These are phyloP conservation scores for Metschnikowia cubensis DNA, from an alignment of 805 yeast species.

Conservation along the genomic window DNA sequence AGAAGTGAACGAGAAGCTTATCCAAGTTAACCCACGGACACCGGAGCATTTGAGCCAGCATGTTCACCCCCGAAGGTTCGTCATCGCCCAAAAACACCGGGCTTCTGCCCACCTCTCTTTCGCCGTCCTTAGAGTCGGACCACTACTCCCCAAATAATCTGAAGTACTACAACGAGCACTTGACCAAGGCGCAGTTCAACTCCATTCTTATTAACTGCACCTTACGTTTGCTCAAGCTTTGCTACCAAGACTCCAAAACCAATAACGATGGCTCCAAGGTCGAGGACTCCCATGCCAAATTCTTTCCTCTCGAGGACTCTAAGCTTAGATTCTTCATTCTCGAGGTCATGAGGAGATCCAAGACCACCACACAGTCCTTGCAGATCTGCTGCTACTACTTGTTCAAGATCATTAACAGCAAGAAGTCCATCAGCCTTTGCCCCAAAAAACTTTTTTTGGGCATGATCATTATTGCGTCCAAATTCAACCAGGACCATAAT, in stretches of 20 bases:
- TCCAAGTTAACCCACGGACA: background rate
- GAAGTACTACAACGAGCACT: conserved; percentile 36
- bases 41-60: background rate
- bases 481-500: conserved; percentile 69
- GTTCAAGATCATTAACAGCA: conserved; percentile 38
- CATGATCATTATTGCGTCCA: conserved; percentile 66
- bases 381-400: conserved; percentile 67
- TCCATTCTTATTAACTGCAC: conserved; percentile 35
- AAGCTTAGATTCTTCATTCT: conserved; percentile 30
- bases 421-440: conserved; percentile 30
- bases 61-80: conserved; percentile 15
- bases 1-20: conserved; percentile 1
- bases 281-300: no score
- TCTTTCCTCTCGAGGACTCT: conserved; percentile 9
- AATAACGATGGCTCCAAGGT: no score
- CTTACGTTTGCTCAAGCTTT: conserved; percentile 32
- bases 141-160: conserved; percentile 33
- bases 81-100: conserved; percentile 12
- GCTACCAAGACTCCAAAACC: conserved; percentile 18
- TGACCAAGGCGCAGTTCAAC: conserved; percentile 40
- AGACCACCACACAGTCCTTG: conserved; percentile 56
- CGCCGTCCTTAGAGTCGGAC: conserved; percentile 14
- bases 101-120: conserved; percentile 7
- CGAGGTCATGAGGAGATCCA: conserved; percentile 48
- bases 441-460: conserved; percentile 67